Conservation (phyloP, 2,329 filamentous ascomycete genomes). For the Blastomyces percursus region DNA sequence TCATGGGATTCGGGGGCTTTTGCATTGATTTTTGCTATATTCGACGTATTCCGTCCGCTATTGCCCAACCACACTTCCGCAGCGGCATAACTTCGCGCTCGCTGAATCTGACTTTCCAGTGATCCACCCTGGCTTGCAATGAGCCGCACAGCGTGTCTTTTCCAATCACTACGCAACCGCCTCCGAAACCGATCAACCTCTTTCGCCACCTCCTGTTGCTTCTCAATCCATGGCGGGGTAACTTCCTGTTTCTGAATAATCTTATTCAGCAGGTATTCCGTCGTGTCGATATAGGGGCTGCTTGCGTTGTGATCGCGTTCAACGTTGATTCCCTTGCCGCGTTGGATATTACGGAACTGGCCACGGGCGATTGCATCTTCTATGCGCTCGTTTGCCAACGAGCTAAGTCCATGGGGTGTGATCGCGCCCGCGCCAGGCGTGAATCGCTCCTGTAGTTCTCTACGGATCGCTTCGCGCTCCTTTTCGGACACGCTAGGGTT, state of each 20-base stretch:
- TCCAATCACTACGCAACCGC: slow-evolving; percentile 73
- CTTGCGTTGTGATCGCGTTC: slow-evolving; percentile 70
- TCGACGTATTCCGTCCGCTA: neutral
- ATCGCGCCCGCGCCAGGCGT: slow-evolving; percentile 58
- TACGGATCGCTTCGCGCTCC: slow-evolving; percentile 60
- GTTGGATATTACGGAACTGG: slow-evolving; percentile 73
- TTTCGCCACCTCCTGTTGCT: slow-evolving; percentile 77
- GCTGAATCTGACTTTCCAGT: slow-evolving; percentile 58
- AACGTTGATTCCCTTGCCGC: slow-evolving; percentile 59
- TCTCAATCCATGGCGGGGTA: slow-evolving; percentile 96
- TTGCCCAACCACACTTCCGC: slow-evolving; percentile 39
- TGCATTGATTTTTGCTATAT: neutral
- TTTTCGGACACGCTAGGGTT: slow-evolving; percentile 51
- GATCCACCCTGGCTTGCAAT: slow-evolving; percentile 69
- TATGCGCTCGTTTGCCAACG: slow-evolving; percentile 81
- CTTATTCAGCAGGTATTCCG: slow-evolving; percentile 96
- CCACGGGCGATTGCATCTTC: slow-evolving; percentile 88
- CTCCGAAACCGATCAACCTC: slow-evolving; percentile 59
- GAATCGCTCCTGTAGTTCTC: slow-evolving; percentile 73
- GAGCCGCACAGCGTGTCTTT: slow-evolving; percentile 63
- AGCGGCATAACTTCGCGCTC: slow-evolving; percentile 61
- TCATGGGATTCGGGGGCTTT: neutral
- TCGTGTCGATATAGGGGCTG: slow-evolving; percentile 88
- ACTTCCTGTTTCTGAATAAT: slow-evolving; percentile 96
- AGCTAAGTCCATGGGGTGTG: slow-evolving; percentile 65